Base-by-base conservation (phyloP, 140 eudicot species). In the Artemisia princeps region DNA sequence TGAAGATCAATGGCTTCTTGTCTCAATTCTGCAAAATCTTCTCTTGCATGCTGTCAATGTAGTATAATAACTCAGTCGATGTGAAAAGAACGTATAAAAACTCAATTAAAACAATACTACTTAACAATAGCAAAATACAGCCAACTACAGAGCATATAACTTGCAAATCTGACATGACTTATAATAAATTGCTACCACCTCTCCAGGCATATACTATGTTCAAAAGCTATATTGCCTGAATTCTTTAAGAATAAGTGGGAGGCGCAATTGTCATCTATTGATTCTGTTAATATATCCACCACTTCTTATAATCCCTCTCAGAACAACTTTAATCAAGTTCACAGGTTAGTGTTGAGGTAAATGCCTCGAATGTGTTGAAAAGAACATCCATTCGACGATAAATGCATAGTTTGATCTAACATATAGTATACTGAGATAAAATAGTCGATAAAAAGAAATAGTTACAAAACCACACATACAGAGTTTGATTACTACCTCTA, bases 1-100 rank as follows among this genome's bases (percentile, higher is more conserved):
- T 86, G 96, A 53, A 92, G 96, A 70, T 92, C 98, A 62, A 74
- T 61, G 23, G 96, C 95, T 79, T 92, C 96, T 79, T 88, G 98
- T 75, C 95, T 88, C 83, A 92, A 75, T 74, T 83, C 84, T 33
- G 73, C 51, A 76, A 81, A 84, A 86, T 92, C 98, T 73, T 88
- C 95, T 81, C 75, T 92, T 11, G 86, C 95, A 77, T 81, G 87
- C 98, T 92, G 89, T 72, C 62, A 82, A 76, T 53, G 74, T 56
- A 61, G 67, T 56, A 69, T 33, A 61, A 16, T 59, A 54, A 55
- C 20, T 55, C 22, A 17, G 67, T 24, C 28, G 28, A 24, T 2
- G 0, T 24, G 28, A 24, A 24, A 24, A 24, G 28, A 24, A 24
- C 28, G 3, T 24, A 24, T 24, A 2, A 24, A 24, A 24, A 24